Conservation (phyloP, 108 stramenopile species). For the Cyclotella atomus region DNA sequence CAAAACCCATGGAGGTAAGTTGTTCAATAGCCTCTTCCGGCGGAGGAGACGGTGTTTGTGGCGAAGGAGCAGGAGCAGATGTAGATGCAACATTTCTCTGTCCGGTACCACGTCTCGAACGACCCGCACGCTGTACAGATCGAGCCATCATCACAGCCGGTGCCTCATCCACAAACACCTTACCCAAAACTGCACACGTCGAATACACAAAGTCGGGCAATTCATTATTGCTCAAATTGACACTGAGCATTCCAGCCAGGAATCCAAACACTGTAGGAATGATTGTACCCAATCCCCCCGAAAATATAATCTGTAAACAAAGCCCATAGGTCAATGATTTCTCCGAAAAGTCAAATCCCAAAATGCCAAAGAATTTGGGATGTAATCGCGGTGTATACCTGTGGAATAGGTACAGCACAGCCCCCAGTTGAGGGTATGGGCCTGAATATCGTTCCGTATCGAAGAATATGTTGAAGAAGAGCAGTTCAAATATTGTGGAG, state of each 20-base stretch:
- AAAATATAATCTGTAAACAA: slow-evolving; percentile 50
- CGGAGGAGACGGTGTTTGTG: slow-evolving; percentile 54
- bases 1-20: slow-evolving; percentile 86
- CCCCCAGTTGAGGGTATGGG: slow-evolving; percentile 66
- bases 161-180: slow-evolving; percentile 38
- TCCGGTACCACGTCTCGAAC: slow-evolving; percentile 7
- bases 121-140: slow-evolving; percentile 27
- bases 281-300: slow-evolving; percentile 35
- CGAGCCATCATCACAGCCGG: slow-evolving; percentile 48
- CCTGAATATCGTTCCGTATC: slow-evolving; percentile 46
- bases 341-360: slow-evolving; percentile 75
- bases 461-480: slow-evolving; percentile 36
- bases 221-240: slow-evolving; percentile 29
- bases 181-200: slow-evolving; percentile 12
- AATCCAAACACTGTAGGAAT: slow-evolving; percentile 40
- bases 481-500: slow-evolving; percentile 42
- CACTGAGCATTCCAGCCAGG: slow-evolving; percentile 31
- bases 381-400: slow-evolving; percentile 68
- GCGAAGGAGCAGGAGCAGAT: slow-evolving; percentile 17
- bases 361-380: slow-evolving; percentile 65
- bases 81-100: background rate
- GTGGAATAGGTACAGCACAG: slow-evolving; percentile 60
- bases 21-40: slow-evolving; percentile 76
- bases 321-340: slow-evolving; percentile 63
- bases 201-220: slow-evolving; percentile 38